These are phyloP conservation scores for Panaeolus papilionaceus DNA, from an alignment of 768 basidiomycete genomes.

Conservation along the genomic window DNA sequence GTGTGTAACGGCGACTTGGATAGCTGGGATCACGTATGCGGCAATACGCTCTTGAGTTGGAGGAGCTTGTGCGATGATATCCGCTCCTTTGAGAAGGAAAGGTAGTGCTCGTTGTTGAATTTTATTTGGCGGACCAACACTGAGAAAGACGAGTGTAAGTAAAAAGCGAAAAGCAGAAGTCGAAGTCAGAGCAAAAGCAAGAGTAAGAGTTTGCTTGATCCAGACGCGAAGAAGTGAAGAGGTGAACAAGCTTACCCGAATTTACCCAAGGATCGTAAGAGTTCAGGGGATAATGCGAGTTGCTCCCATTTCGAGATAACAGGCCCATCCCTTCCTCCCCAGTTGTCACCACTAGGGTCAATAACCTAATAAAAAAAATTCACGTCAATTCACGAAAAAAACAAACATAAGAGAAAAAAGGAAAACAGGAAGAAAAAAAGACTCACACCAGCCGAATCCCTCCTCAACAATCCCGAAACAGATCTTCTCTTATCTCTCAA, in stretches of 20 bases:
- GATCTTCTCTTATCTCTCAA: conserved; percentile 79
- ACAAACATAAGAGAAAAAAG: conserved; percentile 46
- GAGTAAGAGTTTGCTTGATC: not conserved
- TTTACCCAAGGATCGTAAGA: conserved; percentile 87
- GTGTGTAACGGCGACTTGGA: conserved; percentile 79
- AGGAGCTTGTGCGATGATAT: conserved; percentile 98
- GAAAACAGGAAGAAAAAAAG: conserved; percentile 16
- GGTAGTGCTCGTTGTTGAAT: conserved; percentile 97
- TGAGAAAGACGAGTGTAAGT: conserved; percentile 34
- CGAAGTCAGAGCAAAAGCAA: conserved; percentile 2
- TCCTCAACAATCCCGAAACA: conserved; percentile 62
- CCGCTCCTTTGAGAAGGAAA: conserved; percentile 90
- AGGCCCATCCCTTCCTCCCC: conserved; percentile 77
- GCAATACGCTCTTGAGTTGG: conserved; percentile 99
- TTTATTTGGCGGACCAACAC: conserved; percentile 98
- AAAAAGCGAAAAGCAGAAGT: conserved; percentile 4
- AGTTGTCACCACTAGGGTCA: conserved; percentile 62
- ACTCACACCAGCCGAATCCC: conserved; percentile 79
- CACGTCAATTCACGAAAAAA: conserved; percentile 54
- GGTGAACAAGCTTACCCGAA: conserved; percentile 75
- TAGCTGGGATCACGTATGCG: conserved; percentile 93
- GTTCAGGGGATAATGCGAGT: conserved; percentile 81
- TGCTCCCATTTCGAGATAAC: conserved; percentile 97
- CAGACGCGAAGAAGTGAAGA: not conserved
- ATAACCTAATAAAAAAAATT: conserved; percentile 46